Evolutionary conservation across 805 yeast species (phyloP), one percentile per base, ranked within the genome.

Genomic region (Tetrapisispora arboricola): DNA sequence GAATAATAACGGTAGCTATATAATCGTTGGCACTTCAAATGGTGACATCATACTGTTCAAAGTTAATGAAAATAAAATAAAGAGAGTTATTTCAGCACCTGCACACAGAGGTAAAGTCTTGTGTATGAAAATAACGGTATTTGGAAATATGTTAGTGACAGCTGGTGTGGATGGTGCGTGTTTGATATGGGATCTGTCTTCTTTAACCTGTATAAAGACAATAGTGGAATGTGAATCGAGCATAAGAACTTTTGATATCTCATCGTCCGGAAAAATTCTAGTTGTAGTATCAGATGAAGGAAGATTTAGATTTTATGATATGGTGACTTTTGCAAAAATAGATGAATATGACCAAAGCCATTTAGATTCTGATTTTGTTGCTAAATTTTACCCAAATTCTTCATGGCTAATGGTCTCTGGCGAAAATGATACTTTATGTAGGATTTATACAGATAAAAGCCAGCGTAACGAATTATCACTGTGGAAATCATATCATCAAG

Each of bases 61-160:
- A 44, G 44, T 41, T 11, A 21, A 28, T 15, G 27, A 16, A 22
- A 46, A 33, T 3, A 42, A 42, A 3, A 17, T 57, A 1, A 34
- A 28, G 2, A 33, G 39, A 1, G 15, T 49, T 2, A 41, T 49
- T 17, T 50, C 53, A 5, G 47, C 65, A n/a, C 46, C 55, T 12
- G 73, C 73, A 0, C 84, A 78, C 49, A 62, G 74, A 31, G 70
- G 79, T 1, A 60, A 77, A 1, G 67, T 73, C 3, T 67, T 73
- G 3, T 51, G 70, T 24, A 43, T 76, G 12, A 59, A 60, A 15
- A 56, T 75, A 39, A 82, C 76, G 49, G 78, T 80, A 3, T 51
- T 65, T 38, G 85, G 80, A 0, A 49, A 59, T 18, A 71, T 56
- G 47, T 42, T 80, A 10, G 68, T 71, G 2, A 70, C 69, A 2